These are phyloP conservation scores for Ophiosphaerella narmari DNA, from an alignment of 2,329 filamentous ascomycete genomes.

Conservation along the genomic window DNA sequence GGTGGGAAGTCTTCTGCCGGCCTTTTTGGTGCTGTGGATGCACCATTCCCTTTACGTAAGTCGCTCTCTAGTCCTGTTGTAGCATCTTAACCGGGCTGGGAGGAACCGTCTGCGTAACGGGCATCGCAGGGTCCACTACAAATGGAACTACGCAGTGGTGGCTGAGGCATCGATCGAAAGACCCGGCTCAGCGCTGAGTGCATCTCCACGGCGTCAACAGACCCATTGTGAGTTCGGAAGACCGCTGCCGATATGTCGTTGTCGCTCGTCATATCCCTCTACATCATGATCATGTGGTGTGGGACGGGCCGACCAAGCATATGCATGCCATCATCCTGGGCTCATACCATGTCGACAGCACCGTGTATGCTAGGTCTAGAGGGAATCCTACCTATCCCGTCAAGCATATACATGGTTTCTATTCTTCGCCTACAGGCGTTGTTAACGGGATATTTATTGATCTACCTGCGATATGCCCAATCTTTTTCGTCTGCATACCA, in stretches of 20 bases:
- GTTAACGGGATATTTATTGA: conserved; percentile 27
- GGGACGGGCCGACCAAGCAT: conserved; percentile 12
- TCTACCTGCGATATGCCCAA: conserved; percentile 27
- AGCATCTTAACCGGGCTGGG: conserved; percentile 13
- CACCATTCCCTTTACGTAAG: conserved; percentile 17
- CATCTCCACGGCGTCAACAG: conserved; percentile 6
- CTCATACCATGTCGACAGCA: neutral
- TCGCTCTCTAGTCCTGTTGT: conserved; percentile 10
- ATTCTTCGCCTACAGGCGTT: conserved; percentile 20
- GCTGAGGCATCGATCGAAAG: neutral
- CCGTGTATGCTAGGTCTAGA: neutral
- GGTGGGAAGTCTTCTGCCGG: conserved; percentile 19
- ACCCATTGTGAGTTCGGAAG: neutral
- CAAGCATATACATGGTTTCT: conserved; percentile 23
- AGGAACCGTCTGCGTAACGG: conserved; percentile 1
- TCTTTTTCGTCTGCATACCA: conserved; percentile 35
- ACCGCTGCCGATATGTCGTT: neutral
- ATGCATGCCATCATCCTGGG: conserved; percentile 4
- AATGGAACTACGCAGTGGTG: neutral
- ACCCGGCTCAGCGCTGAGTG: too few species aligned
- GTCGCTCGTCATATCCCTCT: neutral
- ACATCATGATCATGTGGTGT: conserved; percentile 8
- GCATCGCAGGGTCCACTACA: conserved; percentile 1
- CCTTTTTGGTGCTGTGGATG: conserved; percentile 4
- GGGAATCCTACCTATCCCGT: neutral